Conservation (phyloP, 1,139 yeast genomes). For the Hyphopichia wangnamkhiaoensis region DNA sequence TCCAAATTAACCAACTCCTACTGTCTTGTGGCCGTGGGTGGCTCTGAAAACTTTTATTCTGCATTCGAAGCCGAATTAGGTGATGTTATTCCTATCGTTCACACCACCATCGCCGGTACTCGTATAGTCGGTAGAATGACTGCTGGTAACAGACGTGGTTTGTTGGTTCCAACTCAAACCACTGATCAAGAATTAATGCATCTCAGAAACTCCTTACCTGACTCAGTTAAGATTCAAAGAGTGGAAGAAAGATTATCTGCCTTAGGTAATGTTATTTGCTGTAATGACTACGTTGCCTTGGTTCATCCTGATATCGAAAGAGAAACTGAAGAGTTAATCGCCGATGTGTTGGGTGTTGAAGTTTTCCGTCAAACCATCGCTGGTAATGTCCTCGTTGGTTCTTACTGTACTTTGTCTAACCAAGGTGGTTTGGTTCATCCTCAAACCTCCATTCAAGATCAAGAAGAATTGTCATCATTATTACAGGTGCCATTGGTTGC, state of each 20-base stretch:
- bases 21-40: constrained; percentile 95
- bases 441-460: constrained; percentile 95
- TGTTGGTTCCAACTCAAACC: constrained; percentile 95
- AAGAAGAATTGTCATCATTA: constrained; percentile 93
- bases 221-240: constrained; percentile 91
- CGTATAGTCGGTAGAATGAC: constrained; percentile 98
- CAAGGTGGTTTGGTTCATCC: constrained; percentile 99
- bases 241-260: constrained; percentile 98
- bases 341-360: constrained; percentile 98
- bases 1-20: constrained; percentile 95
- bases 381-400: constrained; percentile 95
- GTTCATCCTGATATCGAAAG: constrained; percentile 99
- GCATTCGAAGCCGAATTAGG: constrained; percentile 98
- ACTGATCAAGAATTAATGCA: constrained; percentile 99
- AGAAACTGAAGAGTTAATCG: constrained; percentile 97
- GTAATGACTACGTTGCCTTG: constrained; percentile 97
- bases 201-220: constrained; percentile 96
- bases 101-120: constrained; percentile 97
- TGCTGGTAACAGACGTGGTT: constrained; percentile 97
- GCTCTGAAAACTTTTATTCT: constrained; percentile 95
- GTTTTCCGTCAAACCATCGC: constrained; percentile 99
- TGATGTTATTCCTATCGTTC: constrained; percentile 93
- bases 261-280: constrained; percentile 95
- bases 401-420: constrained; percentile 91
- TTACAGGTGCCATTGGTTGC: constrained; percentile 98